Evolutionary conservation across 495 filamentous ascomycete genomes (phyloP), one percentile per base, ranked within the genome.

Genomic region (Filosporella fistucella): DNA sequence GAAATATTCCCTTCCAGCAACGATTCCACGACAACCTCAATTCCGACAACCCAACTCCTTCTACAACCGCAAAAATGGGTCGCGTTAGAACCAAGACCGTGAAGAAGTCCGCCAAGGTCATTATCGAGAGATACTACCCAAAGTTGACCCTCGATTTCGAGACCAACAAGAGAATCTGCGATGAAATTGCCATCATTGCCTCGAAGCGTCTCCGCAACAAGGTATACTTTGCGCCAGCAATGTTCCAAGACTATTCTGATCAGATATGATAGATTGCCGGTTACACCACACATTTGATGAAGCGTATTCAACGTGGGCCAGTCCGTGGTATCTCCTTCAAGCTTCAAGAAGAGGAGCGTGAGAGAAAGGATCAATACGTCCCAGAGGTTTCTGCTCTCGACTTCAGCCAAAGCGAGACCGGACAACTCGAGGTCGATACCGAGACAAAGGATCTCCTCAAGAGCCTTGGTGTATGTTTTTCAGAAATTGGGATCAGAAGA

Each of bases 321-420:
- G 93, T 98, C 72, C 93, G 93, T 63, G 93, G 93, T 81, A 98
- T 98, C 75, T 97, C 94, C 69, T 98, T 98, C 89, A 98, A 97
- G 83, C 85, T 98, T 44, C 93, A 98, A 79, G 93, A 98, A 77
- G 93, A 97, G 77, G 93, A 97, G 81, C 86, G 93, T 78, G 93
- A 98, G 78, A 84, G 93, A 65, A 98, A 98, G 86, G 93, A 98
- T 80, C 94, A 98, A 82, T 98, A 96, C 76, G 93, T 98, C 53
- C 94, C 94, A 58, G 93, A 98, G 75, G 76, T 98, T 60, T 97
- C 94, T 33, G 93, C 94, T 61, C 87, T 98, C 66, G 94, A 97
- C 79, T 93, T 95, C 76, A 84, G 84, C 60, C 86, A 91, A 76
- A 84, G 80, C 63, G 93, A 96, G 77, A 82, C 75, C 63, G 94